These are phyloP conservation scores for Chenopodium formosanum DNA, from an alignment of 148 eudicot species.

Conservation along the genomic window DNA sequence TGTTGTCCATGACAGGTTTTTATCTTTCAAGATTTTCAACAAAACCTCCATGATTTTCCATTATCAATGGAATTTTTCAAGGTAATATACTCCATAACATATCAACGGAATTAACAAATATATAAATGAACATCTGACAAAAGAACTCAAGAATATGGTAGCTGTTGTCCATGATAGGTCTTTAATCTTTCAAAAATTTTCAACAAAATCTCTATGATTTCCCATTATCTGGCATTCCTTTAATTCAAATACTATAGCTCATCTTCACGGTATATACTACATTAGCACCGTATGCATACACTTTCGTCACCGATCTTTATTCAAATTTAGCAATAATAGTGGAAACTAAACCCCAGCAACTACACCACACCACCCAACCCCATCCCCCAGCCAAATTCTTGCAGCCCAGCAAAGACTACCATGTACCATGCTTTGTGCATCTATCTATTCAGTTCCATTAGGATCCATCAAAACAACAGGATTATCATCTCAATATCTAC, in stretches of 20 bases:
- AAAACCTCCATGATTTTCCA: too few species aligned
- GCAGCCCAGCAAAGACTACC: background rate
- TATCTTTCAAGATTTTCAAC: too few species aligned
- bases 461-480: background rate
- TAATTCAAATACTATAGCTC: too few species aligned
- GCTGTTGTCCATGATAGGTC: background rate
- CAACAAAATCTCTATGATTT: too few species aligned
- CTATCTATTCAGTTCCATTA: background rate
- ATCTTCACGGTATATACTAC: too few species aligned
- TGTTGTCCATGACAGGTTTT: background rate
- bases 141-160: background rate
- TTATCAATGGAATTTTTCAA: background rate
- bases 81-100: background rate
- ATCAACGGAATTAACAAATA: background rate
- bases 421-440: background rate
- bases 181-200: too few species aligned
- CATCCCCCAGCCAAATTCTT: background rate
- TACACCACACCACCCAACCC: background rate
- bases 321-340: too few species aligned
- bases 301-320: too few species aligned
- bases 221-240: too few species aligned
- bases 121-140: background rate
- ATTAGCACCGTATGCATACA: too few species aligned
- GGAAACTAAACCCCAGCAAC: too few species aligned
- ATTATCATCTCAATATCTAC: background rate